Conservation (phyloP, 2,329 filamentous ascomycete genomes). For the Paecilomyces sp. region DNA sequence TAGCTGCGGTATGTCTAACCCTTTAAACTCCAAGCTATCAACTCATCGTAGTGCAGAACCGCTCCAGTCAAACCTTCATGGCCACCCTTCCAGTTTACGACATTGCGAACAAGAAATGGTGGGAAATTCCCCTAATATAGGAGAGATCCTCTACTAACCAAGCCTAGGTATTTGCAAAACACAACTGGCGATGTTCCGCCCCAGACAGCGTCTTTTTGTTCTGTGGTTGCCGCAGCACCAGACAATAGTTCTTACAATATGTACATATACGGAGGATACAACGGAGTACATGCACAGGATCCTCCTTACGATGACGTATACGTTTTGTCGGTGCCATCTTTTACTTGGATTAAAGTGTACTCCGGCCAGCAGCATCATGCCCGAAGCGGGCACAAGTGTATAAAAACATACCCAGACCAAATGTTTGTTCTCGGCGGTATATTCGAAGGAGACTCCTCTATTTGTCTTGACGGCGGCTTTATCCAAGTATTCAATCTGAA, state of each 20-base stretch:
- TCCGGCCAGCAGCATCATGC: conserved; percentile 13
- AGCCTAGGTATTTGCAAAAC: conserved; percentile 33
- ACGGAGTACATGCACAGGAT: conserved; percentile 10
- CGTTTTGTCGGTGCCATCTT: conserved; percentile 27
- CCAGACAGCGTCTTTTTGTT: conserved; percentile 32
- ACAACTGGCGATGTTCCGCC: conserved; percentile 31
- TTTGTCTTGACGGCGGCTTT: conserved; percentile 46
- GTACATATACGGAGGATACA: conserved; percentile 29
- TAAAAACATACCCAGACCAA: conserved; percentile 42
- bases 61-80: conserved; percentile 29
- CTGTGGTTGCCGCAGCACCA: conserved; percentile 29
- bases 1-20: conserved; percentile 11
- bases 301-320: conserved; percentile 25
- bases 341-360: conserved; percentile 23
- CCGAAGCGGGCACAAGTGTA: conserved; percentile 24
- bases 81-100: conserved; percentile 31
- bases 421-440: conserved; percentile 34
- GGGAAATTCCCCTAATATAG: background rate
- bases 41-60: conserved; percentile 6
- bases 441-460: conserved; percentile 4
- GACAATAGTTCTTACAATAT: conserved; percentile 31
- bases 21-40: background rate
- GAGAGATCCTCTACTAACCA: conserved; percentile 1
- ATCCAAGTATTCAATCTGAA: conserved; percentile 44
- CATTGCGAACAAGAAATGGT: conserved; percentile 20